These are phyloP conservation scores for Eleusine coracana DNA, from an alignment of 176 grass and related monocot genomes.

Conservation along the genomic window DNA sequence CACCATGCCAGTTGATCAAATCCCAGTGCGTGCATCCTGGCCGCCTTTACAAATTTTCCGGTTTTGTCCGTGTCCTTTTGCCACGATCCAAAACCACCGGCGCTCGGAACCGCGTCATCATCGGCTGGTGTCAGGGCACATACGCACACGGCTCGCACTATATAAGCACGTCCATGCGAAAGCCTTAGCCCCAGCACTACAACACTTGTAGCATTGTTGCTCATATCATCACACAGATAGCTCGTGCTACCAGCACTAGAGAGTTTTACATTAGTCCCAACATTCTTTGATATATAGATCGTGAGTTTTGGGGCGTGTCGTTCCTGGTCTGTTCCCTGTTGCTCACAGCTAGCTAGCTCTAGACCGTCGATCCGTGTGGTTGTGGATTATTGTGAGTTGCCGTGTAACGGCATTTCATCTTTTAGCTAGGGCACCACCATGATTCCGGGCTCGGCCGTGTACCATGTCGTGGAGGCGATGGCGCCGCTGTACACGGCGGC, in stretches of 20 bases:
- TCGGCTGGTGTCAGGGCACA: not conserved
- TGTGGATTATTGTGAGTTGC: not conserved
- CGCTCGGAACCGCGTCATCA: conserved; percentile 30
- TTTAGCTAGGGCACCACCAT: conserved; percentile 7
- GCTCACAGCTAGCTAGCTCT: not conserved
- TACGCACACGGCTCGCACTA: not conserved
- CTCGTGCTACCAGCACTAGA: not conserved
- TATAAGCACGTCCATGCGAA: conserved; percentile 37
- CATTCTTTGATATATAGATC: not conserved
- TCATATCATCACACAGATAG: not conserved
- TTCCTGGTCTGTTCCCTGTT: not conserved
- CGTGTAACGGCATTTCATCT: not conserved
- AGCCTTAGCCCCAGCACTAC: conserved; percentile 19
- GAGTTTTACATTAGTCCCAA: not conserved
- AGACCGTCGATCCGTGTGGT: not conserved
- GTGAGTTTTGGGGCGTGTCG: not conserved
- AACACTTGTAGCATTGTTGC: not conserved
- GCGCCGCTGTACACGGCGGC: conserved; percentile 81
- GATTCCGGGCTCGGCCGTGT: conserved; percentile 49
- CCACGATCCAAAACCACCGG: conserved; percentile 37
- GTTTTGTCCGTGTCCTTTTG: conserved; percentile 25
- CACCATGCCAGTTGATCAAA: conserved; percentile 10
- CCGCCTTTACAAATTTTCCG: not conserved
- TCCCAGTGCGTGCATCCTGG: not conserved
- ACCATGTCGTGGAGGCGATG: conserved; percentile 82